These are phyloP conservation scores for Citrullus amarus DNA, from an alignment of 306 rosid genomes.

Conservation along the genomic window DNA sequence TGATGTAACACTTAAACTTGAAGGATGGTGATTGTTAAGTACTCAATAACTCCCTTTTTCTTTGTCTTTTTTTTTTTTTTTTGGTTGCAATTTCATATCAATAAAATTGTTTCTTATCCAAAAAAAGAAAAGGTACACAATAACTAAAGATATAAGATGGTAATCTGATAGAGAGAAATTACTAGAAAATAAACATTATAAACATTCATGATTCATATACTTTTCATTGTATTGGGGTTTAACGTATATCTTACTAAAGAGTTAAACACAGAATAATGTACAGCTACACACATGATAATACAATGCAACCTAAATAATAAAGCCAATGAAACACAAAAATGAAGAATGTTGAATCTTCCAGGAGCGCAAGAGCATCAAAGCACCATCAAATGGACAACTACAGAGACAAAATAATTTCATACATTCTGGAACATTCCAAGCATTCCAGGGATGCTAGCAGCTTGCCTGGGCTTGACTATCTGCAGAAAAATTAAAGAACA, in stretches of 20 bases:
- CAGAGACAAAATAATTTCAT: conserved; percentile 16
- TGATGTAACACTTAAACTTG: not conserved
- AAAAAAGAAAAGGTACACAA: not conserved
- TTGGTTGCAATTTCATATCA: not conserved
- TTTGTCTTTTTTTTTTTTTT: too few species aligned
- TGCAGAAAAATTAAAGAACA: conserved; percentile 26
- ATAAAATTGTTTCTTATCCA: not conserved
- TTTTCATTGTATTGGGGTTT: not conserved
- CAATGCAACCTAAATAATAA: not conserved
- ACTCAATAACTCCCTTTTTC: not conserved
- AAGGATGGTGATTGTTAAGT: not conserved
- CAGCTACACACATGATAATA: not conserved
- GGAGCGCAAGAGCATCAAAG: not conserved
- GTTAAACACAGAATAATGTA: not conserved
- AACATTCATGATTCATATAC: not conserved
- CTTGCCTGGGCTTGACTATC: conserved; percentile 99
- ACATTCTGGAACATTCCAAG: conserved; percentile 97
- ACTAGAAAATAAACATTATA: not conserved
- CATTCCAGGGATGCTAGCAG: conserved; percentile 99
- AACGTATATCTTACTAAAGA: not conserved
- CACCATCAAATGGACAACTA: not conserved
- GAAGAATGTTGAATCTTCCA: not conserved
- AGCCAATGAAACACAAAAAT: not conserved
- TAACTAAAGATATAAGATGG: not conserved
- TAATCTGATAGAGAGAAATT: not conserved